phyloP scores from a whole-genome alignment of 1,139 yeast genomes.

The Kazachstania sp. region DNA sequence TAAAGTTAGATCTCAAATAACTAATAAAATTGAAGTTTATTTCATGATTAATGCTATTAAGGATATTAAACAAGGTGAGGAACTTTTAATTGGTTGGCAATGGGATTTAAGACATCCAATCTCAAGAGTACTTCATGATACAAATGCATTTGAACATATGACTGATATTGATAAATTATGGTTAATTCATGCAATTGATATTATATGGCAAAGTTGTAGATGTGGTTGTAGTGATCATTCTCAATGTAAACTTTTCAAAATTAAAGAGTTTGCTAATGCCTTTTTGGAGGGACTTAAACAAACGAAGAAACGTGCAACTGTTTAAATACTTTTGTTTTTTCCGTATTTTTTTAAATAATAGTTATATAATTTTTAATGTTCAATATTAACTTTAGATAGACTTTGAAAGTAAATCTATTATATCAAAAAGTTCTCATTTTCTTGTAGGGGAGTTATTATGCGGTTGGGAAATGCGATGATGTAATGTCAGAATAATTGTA shows the following conservation, averaged over 20 bases:
- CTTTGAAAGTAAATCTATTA: background rate
- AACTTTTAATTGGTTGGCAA: conserved; percentile 74
- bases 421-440: too few relatives aligned
- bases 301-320: conserved; percentile 14
- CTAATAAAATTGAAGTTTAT: conserved; percentile 8
- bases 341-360: background rate
- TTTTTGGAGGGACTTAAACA: conserved; percentile 15
- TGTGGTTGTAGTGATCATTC: conserved; percentile 51
- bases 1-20: conserved; percentile 28
- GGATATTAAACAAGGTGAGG: conserved; percentile 52
- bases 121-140: conserved; percentile 35
- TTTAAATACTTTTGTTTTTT: background rate
- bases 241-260: conserved; percentile 50
- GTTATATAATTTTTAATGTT: background rate
- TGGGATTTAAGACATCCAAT: conserved; percentile 86
- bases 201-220: conserved; percentile 55
- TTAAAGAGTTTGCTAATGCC: conserved; percentile 38
- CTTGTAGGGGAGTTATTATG: too few relatives aligned
- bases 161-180: conserved; percentile 44
- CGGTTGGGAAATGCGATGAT: too few relatives aligned
- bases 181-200: conserved; percentile 55
- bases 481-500: too few relatives aligned
- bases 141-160: conserved; percentile 25
- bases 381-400: background rate
- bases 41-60: conserved; percentile 53